These are phyloP conservation scores for Plasmodium relictum DNA, from an alignment of 169 alveolate species.

Conservation along the genomic window DNA sequence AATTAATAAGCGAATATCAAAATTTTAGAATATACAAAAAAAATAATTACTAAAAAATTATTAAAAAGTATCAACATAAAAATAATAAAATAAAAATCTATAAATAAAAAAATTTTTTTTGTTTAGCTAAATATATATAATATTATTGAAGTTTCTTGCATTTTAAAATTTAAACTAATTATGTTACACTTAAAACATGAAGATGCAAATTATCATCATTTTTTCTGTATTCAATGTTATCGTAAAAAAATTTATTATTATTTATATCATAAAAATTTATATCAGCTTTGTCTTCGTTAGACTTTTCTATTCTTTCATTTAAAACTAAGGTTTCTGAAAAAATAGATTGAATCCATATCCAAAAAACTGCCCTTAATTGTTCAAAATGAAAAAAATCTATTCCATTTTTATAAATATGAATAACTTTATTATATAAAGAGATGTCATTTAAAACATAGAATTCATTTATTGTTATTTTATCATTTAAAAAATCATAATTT, in stretches of 20 bases:
- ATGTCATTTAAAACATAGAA: conserved; percentile 32
- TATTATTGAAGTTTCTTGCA: too few relatives aligned
- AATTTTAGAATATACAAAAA: too few relatives aligned
- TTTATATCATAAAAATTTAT: conserved; percentile 36
- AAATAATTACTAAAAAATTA: too few relatives aligned
- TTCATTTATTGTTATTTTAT: conserved; percentile 43
- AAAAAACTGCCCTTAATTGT: conserved; percentile 59
- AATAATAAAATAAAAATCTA: too few relatives aligned
- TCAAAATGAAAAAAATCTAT: conserved; percentile 33
- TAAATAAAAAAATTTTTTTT: too few relatives aligned
- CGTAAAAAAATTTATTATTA: conserved; percentile 44
- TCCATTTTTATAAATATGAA: conserved; percentile 52
- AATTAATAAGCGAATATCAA: too few relatives aligned
- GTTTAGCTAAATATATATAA: too few relatives aligned
- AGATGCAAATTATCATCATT: conserved; percentile 5
- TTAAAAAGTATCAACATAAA: too few relatives aligned
- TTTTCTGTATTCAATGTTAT: conserved; percentile 3
- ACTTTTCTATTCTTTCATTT: not conserved
- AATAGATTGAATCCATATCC: conserved; percentile 75
- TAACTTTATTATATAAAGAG: conserved; percentile 31
- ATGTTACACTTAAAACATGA: conserved; percentile 48
- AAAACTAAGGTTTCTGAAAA: conserved; percentile 16
- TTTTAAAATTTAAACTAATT: too few relatives aligned
- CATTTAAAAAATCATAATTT: conserved; percentile 41
- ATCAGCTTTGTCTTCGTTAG: too few relatives aligned